These are phyloP conservation scores for Hypoxylon sp. DNA, from an alignment of 2,329 filamentous ascomycete species.

Conservation along the genomic window DNA sequence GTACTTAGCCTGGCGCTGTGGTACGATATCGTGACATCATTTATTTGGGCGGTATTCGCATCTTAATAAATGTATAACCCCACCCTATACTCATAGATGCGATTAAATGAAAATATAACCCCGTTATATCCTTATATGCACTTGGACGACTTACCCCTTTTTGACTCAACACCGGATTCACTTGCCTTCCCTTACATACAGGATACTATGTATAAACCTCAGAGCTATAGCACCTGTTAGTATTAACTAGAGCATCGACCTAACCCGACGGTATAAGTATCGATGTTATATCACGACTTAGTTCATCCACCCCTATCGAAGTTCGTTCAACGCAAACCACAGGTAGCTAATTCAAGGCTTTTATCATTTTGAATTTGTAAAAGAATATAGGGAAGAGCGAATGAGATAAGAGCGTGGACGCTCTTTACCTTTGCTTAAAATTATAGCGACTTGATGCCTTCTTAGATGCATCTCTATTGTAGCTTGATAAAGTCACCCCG, in stretches of 20 bases:
- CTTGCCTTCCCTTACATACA: too few relatives aligned
- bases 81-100: not conserved
- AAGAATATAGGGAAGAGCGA: not conserved
- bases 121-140: not conserved
- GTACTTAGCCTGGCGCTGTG: slow-evolving; percentile 15
- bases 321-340: not conserved
- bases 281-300: not conserved
- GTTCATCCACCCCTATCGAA: not conserved
- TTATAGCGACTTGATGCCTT: not conserved
- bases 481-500: not conserved
- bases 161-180: not conserved
- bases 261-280: not conserved
- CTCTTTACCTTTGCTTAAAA: not conserved
- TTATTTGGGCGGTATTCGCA: slow-evolving; percentile 1
- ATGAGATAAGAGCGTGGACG: not conserved
- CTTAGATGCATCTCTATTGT: not conserved
- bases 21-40: slow-evolving; percentile 41
- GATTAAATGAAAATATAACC: not conserved
- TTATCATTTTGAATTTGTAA: not conserved
- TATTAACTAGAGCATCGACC: not conserved
- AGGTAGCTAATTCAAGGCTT: not conserved
- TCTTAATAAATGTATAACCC: not conserved
- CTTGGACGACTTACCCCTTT: not conserved
- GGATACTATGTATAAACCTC: not conserved
- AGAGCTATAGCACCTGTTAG: not conserved